Conservation (phyloP, 441 rosid genomes). For the Daphne laureola region DNA sequence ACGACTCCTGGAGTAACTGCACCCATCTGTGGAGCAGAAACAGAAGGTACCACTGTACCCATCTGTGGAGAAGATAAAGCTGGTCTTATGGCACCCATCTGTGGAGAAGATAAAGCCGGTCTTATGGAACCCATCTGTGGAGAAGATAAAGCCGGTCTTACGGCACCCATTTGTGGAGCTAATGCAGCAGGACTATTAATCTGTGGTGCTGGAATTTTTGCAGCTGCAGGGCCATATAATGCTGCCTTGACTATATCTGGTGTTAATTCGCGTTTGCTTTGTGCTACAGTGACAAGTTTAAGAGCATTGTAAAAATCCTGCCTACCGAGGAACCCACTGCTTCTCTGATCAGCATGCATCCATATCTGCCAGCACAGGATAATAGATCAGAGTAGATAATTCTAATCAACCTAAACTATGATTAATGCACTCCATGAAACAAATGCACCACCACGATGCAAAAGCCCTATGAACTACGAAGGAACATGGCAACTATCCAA, state of each 20-base stretch:
- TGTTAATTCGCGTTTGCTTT: constrained; percentile 85
- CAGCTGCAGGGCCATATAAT: constrained; percentile 82
- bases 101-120: constrained; percentile 27
- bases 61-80: constrained; percentile 19
- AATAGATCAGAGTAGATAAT: constrained; percentile 12
- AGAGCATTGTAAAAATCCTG: constrained; percentile 80
- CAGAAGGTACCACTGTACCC: constrained; percentile 13
- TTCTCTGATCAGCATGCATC: constrained; percentile 75
- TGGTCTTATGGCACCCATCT: constrained; percentile 30
- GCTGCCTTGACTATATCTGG: constrained; percentile 95
- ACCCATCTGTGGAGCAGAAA: constrained; percentile 36
- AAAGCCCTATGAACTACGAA: neutral
- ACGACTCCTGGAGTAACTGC: constrained; percentile 29
- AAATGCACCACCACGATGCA: neutral
- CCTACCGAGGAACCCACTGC: constrained; percentile 65
- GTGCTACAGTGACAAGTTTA: constrained; percentile 90
- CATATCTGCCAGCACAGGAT: constrained; percentile 54
- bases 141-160: constrained; percentile 24
- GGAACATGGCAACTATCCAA: neutral
- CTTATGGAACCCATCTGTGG: constrained; percentile 26
- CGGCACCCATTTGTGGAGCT: constrained; percentile 16
- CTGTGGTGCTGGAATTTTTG: constrained; percentile 85
- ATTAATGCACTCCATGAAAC: neutral
- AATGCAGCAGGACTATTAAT: constrained; percentile 57
- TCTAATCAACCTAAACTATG: neutral